A percentile compares a stretch with the other conserved stretches of the same genome.
These are phyloP conservation scores for Xylaria sp. DNA, from an alignment of 2,329 filamentous ascomycete genomes.

Conservation along the genomic window DNA sequence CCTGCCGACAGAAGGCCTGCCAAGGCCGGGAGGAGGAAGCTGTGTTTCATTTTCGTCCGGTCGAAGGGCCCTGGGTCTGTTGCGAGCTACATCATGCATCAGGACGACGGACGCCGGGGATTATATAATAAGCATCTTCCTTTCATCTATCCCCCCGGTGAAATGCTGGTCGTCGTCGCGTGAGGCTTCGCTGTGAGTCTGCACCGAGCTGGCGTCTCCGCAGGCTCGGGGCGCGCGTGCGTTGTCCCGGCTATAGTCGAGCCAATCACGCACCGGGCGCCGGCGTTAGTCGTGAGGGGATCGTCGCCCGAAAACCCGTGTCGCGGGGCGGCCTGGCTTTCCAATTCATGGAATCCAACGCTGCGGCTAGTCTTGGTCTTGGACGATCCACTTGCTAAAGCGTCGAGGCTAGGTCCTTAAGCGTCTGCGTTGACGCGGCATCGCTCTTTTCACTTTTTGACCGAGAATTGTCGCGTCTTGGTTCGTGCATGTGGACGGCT, in stretches of 20 bases:
- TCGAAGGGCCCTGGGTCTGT: background rate
- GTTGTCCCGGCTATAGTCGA: conserved; percentile 1
- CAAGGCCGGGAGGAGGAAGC: background rate
- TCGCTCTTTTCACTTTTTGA: no score
- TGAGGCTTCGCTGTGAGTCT: background rate
- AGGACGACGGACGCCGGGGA: background rate
- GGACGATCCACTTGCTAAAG: background rate
- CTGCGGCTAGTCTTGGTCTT: background rate
- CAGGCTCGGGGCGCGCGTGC: background rate
- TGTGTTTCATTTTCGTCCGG: background rate
- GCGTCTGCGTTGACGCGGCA: no score
- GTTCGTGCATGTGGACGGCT: no score
- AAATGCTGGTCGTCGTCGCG: background rate
- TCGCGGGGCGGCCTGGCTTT: background rate
- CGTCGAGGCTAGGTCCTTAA: background rate
- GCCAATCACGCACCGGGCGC: conserved; percentile 6
- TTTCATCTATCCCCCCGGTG: background rate
- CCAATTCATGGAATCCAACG: conserved; percentile 1
- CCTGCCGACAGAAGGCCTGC: background rate
- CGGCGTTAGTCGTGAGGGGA: background rate
- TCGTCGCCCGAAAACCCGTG: background rate
- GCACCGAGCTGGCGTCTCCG: conserved; percentile 1
- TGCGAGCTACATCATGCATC: background rate
- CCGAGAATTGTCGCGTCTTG: no score
- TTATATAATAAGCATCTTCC: background rate